A percentile compares a stretch with the other conserved stretches of the same genome.
Conservation (phyloP, 805 yeast species). For the Candida montana region DNA sequence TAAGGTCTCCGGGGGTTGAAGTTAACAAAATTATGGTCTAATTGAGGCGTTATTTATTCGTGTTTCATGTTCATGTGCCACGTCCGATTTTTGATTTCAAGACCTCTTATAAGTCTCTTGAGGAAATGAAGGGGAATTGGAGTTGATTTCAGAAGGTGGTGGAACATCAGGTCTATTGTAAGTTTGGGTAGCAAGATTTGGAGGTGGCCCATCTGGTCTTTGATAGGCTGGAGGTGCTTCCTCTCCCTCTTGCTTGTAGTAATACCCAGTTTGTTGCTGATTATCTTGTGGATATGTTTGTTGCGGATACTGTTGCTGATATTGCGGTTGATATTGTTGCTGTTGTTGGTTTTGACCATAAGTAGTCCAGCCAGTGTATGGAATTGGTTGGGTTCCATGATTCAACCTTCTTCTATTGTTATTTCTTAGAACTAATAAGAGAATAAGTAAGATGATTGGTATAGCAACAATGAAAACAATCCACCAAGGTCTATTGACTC, state of each 20-base stretch:
- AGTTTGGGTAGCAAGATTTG: background rate
- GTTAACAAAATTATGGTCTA: too few species aligned
- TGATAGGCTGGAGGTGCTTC: constrained; percentile 7
- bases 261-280: constrained; percentile 2
- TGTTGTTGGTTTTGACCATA: constrained; percentile 5
- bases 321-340: constrained; percentile 3
- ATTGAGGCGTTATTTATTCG: too few species aligned
- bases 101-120: constrained; percentile 3
- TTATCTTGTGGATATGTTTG: background rate
- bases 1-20: too few species aligned
- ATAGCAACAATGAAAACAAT: constrained; percentile 15
- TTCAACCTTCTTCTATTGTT: constrained; percentile 14
- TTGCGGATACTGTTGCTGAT: constrained; percentile 11
- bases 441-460: constrained; percentile 5
- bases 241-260: constrained; percentile 6
- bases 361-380: constrained; percentile 22
- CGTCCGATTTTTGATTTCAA: too few species aligned
- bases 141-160: constrained; percentile 9
- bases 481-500: constrained; percentile 16
- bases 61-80: too few species aligned
- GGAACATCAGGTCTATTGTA: constrained; percentile 15
- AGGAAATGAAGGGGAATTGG: constrained; percentile 6
- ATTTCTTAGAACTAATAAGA: constrained; percentile 10
- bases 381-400: constrained; percentile 16
- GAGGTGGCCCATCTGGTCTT: constrained; percentile 9